These are phyloP conservation scores for Nematodospora anomalae DNA, from an alignment of 1,139 yeast genomes.

Conservation along the genomic window DNA sequence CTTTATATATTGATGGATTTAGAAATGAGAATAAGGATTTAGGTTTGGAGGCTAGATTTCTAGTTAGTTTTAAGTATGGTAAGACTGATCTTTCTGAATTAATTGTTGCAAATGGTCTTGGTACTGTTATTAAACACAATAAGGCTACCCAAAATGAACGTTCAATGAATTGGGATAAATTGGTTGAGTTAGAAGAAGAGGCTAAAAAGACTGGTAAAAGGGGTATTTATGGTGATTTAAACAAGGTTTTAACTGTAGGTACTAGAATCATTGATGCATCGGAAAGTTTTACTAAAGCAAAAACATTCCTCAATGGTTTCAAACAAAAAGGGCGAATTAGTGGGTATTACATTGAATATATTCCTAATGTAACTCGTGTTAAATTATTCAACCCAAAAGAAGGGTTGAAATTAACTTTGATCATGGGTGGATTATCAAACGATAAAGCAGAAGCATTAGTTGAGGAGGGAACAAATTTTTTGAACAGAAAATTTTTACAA, in stretches of 20 bases:
- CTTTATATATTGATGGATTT: slow-evolving; percentile 60
- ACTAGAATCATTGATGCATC: slow-evolving; percentile 78
- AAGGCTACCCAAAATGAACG: slow-evolving; percentile 69
- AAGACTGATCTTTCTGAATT: slow-evolving; percentile 63
- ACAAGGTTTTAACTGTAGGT: slow-evolving; percentile 50
- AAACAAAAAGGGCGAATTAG: slow-evolving; percentile 64
- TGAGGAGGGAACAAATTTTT: slow-evolving; percentile 56
- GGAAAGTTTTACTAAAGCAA: slow-evolving; percentile 69
- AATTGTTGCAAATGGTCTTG: slow-evolving; percentile 66
- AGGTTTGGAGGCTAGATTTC: slow-evolving; percentile 62
- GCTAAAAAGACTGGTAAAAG: slow-evolving; percentile 53
- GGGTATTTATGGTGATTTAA: slow-evolving; percentile 58
- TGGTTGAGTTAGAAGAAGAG: slow-evolving; percentile 67
- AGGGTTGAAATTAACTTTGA: slow-evolving; percentile 65
- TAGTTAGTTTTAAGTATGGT: slow-evolving; percentile 55
- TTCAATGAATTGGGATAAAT: slow-evolving; percentile 74
- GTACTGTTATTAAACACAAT: slow-evolving; percentile 76
- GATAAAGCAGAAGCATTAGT: slow-evolving; percentile 45
- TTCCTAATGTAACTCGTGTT: slow-evolving; percentile 66
- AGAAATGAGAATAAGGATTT: slow-evolving; percentile 60
- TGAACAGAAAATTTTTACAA: slow-evolving; percentile 61
- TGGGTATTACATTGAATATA: slow-evolving; percentile 64
- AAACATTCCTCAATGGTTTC: slow-evolving; percentile 69
- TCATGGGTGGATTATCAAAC: slow-evolving; percentile 72
- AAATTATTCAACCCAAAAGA: slow-evolving; percentile 70